Conservation (phyloP, 2,329 filamentous ascomycete genomes). For the Monosporascus sp. region DNA sequence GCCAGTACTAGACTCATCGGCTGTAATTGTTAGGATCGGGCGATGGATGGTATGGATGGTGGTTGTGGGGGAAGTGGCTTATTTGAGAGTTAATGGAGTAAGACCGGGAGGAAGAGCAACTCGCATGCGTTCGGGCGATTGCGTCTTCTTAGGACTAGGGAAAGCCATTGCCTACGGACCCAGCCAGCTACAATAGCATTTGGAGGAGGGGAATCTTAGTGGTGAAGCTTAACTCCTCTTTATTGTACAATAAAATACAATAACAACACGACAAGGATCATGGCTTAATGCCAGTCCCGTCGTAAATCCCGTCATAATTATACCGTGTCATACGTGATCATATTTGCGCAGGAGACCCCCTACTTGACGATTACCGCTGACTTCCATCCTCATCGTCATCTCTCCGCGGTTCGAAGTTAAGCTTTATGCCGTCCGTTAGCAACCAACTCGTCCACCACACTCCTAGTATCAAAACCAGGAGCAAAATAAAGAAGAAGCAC, state of each 20-base stretch:
- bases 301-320: neutral
- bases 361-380: neutral
- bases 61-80: neutral
- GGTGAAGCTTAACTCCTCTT: neutral
- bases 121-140: neutral
- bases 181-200: neutral
- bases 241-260: neutral
- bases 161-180: neutral
- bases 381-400: constrained; percentile 42
- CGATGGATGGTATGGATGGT: neutral
- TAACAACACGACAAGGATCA: neutral
- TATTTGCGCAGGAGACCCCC: neutral
- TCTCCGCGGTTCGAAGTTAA: constrained; percentile 64
- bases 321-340: no score
- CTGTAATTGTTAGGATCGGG: neutral
- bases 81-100: neutral
- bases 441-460: neutral
- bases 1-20: constrained; percentile 54
- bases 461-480: neutral
- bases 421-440: constrained; percentile 36
- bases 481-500: constrained; percentile 20
- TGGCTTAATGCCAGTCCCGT: neutral
- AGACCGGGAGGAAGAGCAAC: neutral
- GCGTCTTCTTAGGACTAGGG: neutral
- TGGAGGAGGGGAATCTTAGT: neutral